These are phyloP conservation scores for Mortierella polycephala DNA, from an alignment of 371 early-diverging fungal species.

Conservation along the genomic window DNA sequence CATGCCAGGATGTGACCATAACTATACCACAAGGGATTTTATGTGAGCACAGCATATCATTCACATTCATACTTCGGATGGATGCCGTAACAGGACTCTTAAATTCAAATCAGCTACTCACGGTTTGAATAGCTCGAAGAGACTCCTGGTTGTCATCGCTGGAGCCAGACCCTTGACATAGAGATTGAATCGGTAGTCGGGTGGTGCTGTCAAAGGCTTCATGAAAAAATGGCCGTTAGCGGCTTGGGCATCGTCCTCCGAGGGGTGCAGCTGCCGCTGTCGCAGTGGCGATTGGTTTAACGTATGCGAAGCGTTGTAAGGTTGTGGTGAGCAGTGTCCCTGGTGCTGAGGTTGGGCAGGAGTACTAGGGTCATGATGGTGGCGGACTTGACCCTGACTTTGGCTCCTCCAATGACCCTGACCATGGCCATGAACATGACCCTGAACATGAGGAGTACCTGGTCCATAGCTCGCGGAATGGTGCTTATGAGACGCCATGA, in stretches of 20 bases:
- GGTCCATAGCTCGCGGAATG: no score
- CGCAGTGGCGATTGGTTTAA: neutral
- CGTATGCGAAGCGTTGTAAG: no score
- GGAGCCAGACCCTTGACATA: slow-evolving; percentile 86
- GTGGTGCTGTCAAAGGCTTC: slow-evolving; percentile 23
- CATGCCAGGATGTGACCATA: slow-evolving; percentile 86
- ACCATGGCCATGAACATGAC: no score
- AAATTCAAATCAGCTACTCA: slow-evolving; percentile 45
- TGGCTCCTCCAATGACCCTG: no score
- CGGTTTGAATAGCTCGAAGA: slow-evolving; percentile 74
- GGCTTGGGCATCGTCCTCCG: no score
- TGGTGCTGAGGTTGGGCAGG: no score
- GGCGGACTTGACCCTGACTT: no score
- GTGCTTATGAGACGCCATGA: neutral
- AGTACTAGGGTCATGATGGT: no score
- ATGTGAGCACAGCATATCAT: neutral
- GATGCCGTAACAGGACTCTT: no score
- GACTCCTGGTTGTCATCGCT: slow-evolving; percentile 76
- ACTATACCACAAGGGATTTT: slow-evolving; percentile 43
- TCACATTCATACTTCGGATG: no score
- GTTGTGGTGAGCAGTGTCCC: no score
- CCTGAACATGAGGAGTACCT: no score
- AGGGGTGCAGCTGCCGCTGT: neutral
- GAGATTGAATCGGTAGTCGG: slow-evolving; percentile 66
- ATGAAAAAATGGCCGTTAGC: slow-evolving; percentile 14